Evolutionary conservation across 495 filamentous ascomycete genomes (phyloP).

Genomic region (Hypomontagnella submonticulosa): DNA sequence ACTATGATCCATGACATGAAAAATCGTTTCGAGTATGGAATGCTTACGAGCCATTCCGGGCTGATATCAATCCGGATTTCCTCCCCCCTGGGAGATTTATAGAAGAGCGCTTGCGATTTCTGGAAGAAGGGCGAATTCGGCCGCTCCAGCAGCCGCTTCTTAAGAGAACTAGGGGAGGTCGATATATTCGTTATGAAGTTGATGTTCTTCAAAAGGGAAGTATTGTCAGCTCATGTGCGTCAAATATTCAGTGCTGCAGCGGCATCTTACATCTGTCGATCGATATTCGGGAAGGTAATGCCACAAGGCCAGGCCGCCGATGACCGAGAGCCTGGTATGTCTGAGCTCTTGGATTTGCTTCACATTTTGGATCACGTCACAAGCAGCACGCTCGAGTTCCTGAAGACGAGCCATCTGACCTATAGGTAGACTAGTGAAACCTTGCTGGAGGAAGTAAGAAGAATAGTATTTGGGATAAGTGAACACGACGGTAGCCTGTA

Average conservation of each 20-base stretch:
- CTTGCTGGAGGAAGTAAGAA: constrained; percentile 1
- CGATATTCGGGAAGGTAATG: constrained; percentile 44
- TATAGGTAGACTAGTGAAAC: constrained; percentile 1
- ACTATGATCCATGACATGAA: not conserved
- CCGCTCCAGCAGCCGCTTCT: constrained; percentile 36
- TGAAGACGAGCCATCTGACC: constrained; percentile 25
- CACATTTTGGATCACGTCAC: constrained; percentile 44
- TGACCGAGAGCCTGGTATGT: constrained; percentile 37
- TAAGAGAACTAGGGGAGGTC: constrained; percentile 31
- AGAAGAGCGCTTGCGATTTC: constrained; percentile 30
- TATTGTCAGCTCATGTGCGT: constrained; percentile 8
- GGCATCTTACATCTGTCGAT: constrained; percentile 37
- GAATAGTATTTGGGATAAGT: not conserved
- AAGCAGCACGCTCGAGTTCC: constrained; percentile 42
- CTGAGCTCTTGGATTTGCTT: constrained; percentile 45
- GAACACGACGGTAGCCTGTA: constrained; percentile 1
- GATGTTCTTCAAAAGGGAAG: constrained; percentile 29
- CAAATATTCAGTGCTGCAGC: not conserved
- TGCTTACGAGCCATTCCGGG: constrained; percentile 43
- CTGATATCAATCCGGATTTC: constrained; percentile 37
- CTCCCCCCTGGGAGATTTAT: constrained; percentile 27
- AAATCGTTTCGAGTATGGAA: too few species aligned
- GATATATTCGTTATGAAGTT: constrained; percentile 43
- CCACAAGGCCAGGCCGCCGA: constrained; percentile 41
- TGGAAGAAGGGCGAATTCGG: constrained; percentile 40